Evolutionary conservation across 2,329 filamentous ascomycete genomes (phyloP), one percentile per base, ranked within the genome.

Genomic region (Botrytis squamosa): DNA sequence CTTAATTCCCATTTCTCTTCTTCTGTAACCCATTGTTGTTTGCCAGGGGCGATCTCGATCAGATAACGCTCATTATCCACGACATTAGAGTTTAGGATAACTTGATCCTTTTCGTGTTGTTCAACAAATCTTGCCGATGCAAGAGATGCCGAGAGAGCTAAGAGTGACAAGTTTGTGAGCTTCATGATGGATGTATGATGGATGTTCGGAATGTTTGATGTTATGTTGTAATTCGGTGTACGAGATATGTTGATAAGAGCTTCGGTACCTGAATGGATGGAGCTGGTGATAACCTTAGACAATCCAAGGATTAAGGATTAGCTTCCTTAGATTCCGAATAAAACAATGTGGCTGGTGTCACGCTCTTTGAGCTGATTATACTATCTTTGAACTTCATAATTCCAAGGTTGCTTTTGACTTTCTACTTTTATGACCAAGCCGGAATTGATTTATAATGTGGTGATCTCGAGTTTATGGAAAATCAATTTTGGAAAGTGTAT

Each of bases 1-100:
- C 92, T 91, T 76, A 98, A 85, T 82, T 91, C 90, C 94, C 95
- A 98, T 84, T 98, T 99, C 85, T 98, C 91, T 52, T 97, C 93
- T 80, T 98, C 95, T 0, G 93, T 97, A 46, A 98, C 91, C 92
- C 93, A 96, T 86, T 88, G 86, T 38, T 91, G 95, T 81, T 95
- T 88, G 73, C 93, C 94, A 5, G 94, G 94, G n/a, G 89, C 88
- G 40, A 96, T 86, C 85, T 98, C 95, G 76, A 99, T 90, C 65
- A 97, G 86, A 82, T 88, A 96, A 78, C 86, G 86, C 79, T 91
- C 88, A 55, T 80, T 75, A 3, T 81, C 75, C 75, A 82, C 77
- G 74, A 76, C 79, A 22, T 80, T 69, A 29, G 80, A 76, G 38
- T 81, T 83, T 73, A 89, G 84, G 74, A 86, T 82, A 75, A 89